Evolutionary conservation across 1,139 yeast species (phyloP).

Genomic region (Scheffersomyces quercinus): DNA sequence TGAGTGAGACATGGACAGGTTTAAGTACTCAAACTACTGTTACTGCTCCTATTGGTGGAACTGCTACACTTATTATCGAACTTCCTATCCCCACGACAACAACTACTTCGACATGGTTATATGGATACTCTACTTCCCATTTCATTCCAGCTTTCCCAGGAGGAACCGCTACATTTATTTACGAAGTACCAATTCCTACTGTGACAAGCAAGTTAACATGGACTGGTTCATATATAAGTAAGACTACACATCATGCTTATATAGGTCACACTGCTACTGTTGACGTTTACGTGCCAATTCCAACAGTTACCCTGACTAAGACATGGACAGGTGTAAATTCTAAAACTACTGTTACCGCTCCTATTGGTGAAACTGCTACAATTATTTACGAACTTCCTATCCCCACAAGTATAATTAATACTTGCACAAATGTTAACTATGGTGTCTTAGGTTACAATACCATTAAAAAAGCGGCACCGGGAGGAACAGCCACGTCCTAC

Average conservation of each 20-base stretch:
- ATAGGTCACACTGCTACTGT: slow-evolving; percentile 20
- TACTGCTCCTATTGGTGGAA: slow-evolving; percentile 8
- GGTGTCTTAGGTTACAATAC: too few relatives aligned
- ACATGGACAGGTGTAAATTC: slow-evolving; percentile 13
- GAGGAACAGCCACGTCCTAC: too few relatives aligned
- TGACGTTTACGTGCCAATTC: slow-evolving; percentile 14
- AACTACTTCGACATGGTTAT: neutral
- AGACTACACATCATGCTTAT: slow-evolving; percentile 12
- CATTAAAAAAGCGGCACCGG: too few relatives aligned
- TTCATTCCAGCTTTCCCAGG: too few relatives aligned
- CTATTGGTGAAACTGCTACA: slow-evolving; percentile 10
- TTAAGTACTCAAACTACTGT: slow-evolving; percentile 8
- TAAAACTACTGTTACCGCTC: slow-evolving; percentile 7
- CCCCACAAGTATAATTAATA: slow-evolving; percentile 4
- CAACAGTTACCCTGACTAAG: slow-evolving; percentile 13
- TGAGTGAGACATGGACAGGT: slow-evolving; percentile 15
- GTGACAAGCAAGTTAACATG: slow-evolving; percentile 17
- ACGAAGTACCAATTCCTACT: slow-evolving; percentile 20
- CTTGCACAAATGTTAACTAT: neutral
- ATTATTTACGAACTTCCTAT: slow-evolving; percentile 8
- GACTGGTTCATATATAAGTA: slow-evolving; percentile 12
- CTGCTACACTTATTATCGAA: slow-evolving; percentile 8
- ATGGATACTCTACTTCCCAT: too few relatives aligned
- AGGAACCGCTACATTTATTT: slow-evolving; percentile 16
- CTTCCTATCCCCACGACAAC: slow-evolving; percentile 6